Percentiles rank a stretch among this genome's conserved stretches.
Conservation (phyloP, 805 yeast species). For the Torulaspora microellipsoides region DNA sequence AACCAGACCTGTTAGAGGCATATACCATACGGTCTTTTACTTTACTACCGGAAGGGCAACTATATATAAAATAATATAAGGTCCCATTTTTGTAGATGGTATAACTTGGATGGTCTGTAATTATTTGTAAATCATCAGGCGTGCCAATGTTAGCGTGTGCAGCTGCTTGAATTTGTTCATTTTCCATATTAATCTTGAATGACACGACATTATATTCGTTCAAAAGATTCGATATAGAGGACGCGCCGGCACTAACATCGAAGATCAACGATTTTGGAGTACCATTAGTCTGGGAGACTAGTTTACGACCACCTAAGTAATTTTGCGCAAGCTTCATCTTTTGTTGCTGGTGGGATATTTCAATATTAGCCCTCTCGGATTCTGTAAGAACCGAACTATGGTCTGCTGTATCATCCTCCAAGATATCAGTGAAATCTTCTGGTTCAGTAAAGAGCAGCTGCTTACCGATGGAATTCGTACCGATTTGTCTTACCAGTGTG, state of each 20-base stretch:
- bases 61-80: constrained; percentile 59
- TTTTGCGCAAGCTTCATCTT: constrained; percentile 16
- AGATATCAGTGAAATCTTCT: constrained; percentile 28
- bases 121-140: constrained; percentile 36
- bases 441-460: constrained; percentile 34
- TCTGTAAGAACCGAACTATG: constrained; percentile 21
- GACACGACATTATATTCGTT: constrained; percentile 44
- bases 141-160: constrained; percentile 21
- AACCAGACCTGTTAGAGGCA: constrained; percentile 72
- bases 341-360: constrained; percentile 30
- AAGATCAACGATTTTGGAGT: constrained; percentile 25
- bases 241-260: constrained; percentile 17
- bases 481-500: constrained; percentile 69
- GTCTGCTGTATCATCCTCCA: constrained; percentile 10
- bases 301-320: constrained; percentile 17
- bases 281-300: constrained; percentile 31
- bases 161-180: constrained; percentile 46
- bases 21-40: constrained; percentile 90
- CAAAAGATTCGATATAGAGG: constrained; percentile 18
- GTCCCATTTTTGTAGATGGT: constrained; percentile 46
- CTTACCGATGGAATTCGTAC: constrained; percentile 42
- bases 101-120: constrained; percentile 50
- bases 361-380: constrained; percentile 24
- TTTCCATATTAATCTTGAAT: constrained; percentile 45
- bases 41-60: constrained; percentile 87